These are phyloP conservation scores for Fusarium stilboides DNA, from an alignment of 2,329 filamentous ascomycete species.

Conservation along the genomic window DNA sequence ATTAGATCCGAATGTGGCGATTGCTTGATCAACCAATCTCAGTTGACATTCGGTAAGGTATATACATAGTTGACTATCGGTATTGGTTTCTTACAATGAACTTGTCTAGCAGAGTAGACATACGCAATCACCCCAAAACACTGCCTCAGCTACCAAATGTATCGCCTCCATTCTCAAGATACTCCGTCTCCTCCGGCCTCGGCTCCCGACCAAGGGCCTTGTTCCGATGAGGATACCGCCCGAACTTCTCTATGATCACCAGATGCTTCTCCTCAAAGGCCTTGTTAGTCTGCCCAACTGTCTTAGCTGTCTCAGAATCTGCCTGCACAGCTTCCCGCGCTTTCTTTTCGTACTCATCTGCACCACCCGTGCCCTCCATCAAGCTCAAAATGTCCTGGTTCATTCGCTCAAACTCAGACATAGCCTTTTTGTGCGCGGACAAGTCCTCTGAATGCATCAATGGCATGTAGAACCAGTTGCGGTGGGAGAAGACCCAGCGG, in stretches of 20 bases:
- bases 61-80: too few species aligned
- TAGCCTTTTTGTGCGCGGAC: conserved; percentile 59
- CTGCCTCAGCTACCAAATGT: conserved; percentile 52
- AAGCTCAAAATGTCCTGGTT: conserved; percentile 54
- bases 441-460: conserved; percentile 71
- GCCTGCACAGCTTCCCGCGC: conserved; percentile 50
- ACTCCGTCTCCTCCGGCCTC: conserved; percentile 66
- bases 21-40: neutral
- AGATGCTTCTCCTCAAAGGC: conserved; percentile 63
- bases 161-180: conserved; percentile 62
- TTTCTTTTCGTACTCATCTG: conserved; percentile 46
- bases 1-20: neutral
- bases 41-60: too few species aligned
- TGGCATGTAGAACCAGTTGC: conserved; percentile 73
- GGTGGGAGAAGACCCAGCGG: conserved; percentile 57
- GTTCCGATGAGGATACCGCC: conserved; percentile 73
- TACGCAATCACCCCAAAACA: neutral
- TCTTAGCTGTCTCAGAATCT: conserved; percentile 47
- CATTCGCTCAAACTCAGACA: conserved; percentile 52
- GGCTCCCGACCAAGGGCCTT: conserved; percentile 62
- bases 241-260: conserved; percentile 67
- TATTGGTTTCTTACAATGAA: too few species aligned
- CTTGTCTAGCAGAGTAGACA: too few species aligned
- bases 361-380: conserved; percentile 43
- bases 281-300: conserved; percentile 42